Conservation (phyloP, 108 stramenopile species). For the Aureococcus anophagefferens region DNA sequence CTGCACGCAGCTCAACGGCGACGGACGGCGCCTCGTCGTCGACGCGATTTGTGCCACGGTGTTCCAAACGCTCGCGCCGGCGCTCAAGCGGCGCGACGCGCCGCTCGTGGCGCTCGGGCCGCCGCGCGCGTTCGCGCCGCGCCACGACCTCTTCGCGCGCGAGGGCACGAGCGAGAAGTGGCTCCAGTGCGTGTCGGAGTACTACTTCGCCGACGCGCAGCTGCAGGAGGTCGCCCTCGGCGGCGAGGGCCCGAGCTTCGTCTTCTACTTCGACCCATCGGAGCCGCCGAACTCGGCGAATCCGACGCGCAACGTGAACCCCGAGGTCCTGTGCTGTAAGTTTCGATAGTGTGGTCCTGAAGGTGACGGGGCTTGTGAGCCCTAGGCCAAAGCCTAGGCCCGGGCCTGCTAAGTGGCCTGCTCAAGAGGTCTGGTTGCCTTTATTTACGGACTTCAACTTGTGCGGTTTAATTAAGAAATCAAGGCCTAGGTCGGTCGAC, state of each 20-base stretch:
- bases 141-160: not conserved
- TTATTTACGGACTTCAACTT: too few species aligned
- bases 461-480: too few species aligned
- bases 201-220: not conserved
- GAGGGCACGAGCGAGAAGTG: not conserved
- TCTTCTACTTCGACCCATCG: not conserved
- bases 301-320: not conserved
- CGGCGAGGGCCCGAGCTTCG: not conserved
- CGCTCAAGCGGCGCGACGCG: not conserved
- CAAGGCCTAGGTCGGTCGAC: too few species aligned
- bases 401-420: too few species aligned
- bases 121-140: not conserved
- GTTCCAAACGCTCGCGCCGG: not conserved
- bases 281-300: not conserved
- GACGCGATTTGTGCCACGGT: not conserved
- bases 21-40: too few species aligned
- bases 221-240: not conserved
- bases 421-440: too few species aligned
- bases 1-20: too few species aligned
- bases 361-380: too few species aligned
- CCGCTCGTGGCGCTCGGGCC: not conserved
- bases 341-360: too few species aligned
- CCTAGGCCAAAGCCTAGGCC: too few species aligned
- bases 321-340: not conserved
- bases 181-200: not conserved